Conservation (phyloP, 257 asterid genomes). For the Solanum corneliomulleri region DNA sequence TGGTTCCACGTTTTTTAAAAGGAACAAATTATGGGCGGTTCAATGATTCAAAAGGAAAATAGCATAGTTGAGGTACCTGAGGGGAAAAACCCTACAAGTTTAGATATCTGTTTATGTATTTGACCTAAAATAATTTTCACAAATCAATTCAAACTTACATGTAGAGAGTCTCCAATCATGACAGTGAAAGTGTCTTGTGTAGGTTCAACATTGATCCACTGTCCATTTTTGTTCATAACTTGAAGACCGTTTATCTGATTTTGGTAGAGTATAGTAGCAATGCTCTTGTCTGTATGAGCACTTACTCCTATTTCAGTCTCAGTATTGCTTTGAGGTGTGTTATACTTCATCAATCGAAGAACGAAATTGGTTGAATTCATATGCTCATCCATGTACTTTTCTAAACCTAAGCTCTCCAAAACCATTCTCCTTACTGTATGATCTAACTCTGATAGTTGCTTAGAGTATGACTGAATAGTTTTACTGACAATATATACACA, state of each 20-base stretch:
- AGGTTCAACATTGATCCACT: slow-evolving; percentile 35
- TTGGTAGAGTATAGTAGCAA: slow-evolving; percentile 20
- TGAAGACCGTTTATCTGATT: slow-evolving; percentile 29
- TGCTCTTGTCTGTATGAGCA: slow-evolving; percentile 35
- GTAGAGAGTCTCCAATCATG: slow-evolving; percentile 35
- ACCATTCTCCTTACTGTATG: slow-evolving; percentile 30
- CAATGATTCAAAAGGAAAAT: too few species aligned
- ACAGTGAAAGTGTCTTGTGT: slow-evolving; percentile 23
- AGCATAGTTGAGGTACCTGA: too few species aligned
- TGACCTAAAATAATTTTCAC: too few species aligned
- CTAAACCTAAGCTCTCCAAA: slow-evolving; percentile 28
- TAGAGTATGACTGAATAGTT: slow-evolving; percentile 9
- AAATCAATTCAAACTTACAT: slow-evolving; percentile 3
- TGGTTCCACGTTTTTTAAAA: too few species aligned
- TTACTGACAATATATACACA: slow-evolving; percentile 9
- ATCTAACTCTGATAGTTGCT: slow-evolving; percentile 31
- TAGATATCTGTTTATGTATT: too few species aligned
- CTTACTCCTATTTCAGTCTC: slow-evolving; percentile 22
- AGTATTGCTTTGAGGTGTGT: slow-evolving; percentile 13
- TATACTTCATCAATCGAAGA: slow-evolving; percentile 37
- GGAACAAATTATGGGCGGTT: too few species aligned
- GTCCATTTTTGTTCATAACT: slow-evolving; percentile 26
- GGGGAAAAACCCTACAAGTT: too few species aligned
- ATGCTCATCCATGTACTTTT: slow-evolving; percentile 39
- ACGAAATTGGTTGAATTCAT: slow-evolving; percentile 25